Percentiles rank a stretch among this genome's conserved stretches.
These are phyloP conservation scores for Ogataea philodendri DNA, from an alignment of 805 yeast species.

Conservation along the genomic window DNA sequence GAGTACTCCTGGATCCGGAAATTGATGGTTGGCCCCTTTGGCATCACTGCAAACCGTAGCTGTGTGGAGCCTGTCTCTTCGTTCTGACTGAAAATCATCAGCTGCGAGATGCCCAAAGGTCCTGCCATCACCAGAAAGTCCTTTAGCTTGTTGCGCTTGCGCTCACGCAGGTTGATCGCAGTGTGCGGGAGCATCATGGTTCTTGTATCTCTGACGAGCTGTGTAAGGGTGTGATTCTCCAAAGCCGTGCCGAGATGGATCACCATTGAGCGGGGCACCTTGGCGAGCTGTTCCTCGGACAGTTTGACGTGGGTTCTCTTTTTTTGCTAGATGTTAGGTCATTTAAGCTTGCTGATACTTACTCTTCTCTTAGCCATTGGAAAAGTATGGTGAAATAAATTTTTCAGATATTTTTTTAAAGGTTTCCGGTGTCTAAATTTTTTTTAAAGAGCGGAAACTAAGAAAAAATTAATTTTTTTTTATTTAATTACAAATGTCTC, in stretches of 20 bases:
- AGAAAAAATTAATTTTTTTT: constrained; percentile 1
- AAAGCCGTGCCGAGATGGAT: constrained; percentile 74
- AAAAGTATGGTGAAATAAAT: not conserved
- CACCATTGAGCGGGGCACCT: constrained; percentile 92
- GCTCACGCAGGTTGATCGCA: constrained; percentile 81
- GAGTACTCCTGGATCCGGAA: constrained; percentile 78
- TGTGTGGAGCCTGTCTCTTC: constrained; percentile 76
- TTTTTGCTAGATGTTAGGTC: constrained; percentile 47
- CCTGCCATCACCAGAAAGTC: constrained; percentile 99
- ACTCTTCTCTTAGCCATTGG: constrained; percentile 38
- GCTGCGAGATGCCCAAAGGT: constrained; percentile 87
- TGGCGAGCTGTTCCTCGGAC: constrained; percentile 63
- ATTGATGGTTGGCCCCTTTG: constrained; percentile 91
- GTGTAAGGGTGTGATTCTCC: constrained; percentile 77
- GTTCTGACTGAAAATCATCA: constrained; percentile 82
- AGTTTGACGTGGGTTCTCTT: constrained; percentile 80
- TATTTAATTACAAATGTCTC: constrained; percentile 22
- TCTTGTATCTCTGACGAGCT: constrained; percentile 84
- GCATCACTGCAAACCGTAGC: constrained; percentile 79
- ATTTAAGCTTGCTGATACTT: constrained; percentile 17
- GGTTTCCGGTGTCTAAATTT: constrained; percentile 1
- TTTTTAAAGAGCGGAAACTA: not conserved
- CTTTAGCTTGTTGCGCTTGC: constrained; percentile 81
- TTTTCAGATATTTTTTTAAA: constrained; percentile 8
- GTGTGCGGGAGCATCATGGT: constrained; percentile 95